Evolutionary conservation across 345 rosid genomes (phyloP).

Genomic region (Sonneratia alba): DNA sequence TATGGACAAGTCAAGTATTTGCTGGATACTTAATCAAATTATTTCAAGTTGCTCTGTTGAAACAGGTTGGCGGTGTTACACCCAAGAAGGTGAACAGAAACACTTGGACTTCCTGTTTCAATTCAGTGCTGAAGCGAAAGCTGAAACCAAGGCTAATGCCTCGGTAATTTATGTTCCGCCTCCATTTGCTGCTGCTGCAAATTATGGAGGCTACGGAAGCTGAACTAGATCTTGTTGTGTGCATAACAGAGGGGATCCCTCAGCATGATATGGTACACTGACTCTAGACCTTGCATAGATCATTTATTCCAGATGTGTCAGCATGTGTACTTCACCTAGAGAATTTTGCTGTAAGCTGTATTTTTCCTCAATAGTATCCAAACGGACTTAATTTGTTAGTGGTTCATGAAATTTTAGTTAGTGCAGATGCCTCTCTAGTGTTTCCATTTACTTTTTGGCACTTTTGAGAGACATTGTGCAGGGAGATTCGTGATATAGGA

Average conservation of each 20-base stretch:
- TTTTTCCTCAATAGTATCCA: not conserved
- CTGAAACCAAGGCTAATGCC: conserved; percentile 90
- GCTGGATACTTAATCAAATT: not conserved
- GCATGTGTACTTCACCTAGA: not conserved
- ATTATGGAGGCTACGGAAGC: conserved; percentile 91
- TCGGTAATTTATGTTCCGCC: conserved; percentile 95
- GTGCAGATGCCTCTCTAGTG: not conserved
- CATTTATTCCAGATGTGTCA: not conserved
- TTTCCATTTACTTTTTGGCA: not conserved
- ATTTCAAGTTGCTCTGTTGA: not conserved
- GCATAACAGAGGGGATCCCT: conserved; percentile 94
- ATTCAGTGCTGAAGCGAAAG: conserved; percentile 90
- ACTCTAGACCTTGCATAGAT: not conserved
- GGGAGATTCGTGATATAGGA: not conserved
- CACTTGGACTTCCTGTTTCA: conserved; percentile 88
- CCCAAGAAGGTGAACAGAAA: conserved; percentile 97
- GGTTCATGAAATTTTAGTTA: not conserved
- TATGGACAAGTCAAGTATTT: not conserved
- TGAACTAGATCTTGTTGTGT: conserved; percentile 81
- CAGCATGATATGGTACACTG: conserved; percentile 87
- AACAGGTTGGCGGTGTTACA: conserved; percentile 92
- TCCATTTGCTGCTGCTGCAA: conserved; percentile 91
- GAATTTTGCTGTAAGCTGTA: not conserved
- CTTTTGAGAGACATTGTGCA: not conserved
- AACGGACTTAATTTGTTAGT: not conserved